Percentiles rank a stretch among this genome's conserved stretches.
These are phyloP conservation scores for Neurospora hispaniola DNA, from an alignment of 495 filamentous ascomycete genomes.

Conservation along the genomic window DNA sequence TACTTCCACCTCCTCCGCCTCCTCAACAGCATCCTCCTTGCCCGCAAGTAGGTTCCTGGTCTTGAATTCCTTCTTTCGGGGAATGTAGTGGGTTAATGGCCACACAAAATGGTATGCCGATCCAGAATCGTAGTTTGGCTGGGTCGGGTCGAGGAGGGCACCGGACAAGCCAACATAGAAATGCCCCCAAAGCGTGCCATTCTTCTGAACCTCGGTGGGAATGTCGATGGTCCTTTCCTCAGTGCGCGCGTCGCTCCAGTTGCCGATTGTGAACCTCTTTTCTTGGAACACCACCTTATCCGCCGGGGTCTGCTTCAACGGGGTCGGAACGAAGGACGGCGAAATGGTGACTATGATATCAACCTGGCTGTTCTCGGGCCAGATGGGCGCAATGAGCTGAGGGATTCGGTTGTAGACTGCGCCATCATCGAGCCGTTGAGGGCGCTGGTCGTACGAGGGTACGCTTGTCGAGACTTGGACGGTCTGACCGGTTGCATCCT, in stretches of 20 bases:
- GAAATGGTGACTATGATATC: slow-evolving; percentile 83
- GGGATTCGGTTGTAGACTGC: slow-evolving; percentile 63
- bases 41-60: slow-evolving; percentile 75
- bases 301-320: slow-evolving; percentile 47
- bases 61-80: slow-evolving; percentile 86
- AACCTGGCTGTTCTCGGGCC: slow-evolving; percentile 64
- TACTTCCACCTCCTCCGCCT: slow-evolving; percentile 32
- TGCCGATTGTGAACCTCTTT: slow-evolving; percentile 68
- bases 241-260: slow-evolving; percentile 68
- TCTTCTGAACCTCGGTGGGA: slow-evolving; percentile 72
- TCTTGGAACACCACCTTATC: slow-evolving; percentile 62
- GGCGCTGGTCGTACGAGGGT: slow-evolving; percentile 57
- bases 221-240: slow-evolving; percentile 69
- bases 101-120: slow-evolving; percentile 75
- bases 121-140: slow-evolving; percentile 55
- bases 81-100: slow-evolving; percentile 77
- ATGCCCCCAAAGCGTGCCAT: slow-evolving; percentile 89
- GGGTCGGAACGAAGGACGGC: slow-evolving; percentile 56
- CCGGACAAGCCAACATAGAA: slow-evolving; percentile 77
- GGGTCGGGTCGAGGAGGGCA: slow-evolving; percentile 60
- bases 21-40: slow-evolving; percentile 38
- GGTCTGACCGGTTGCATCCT: slow-evolving; percentile 35
- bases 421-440: slow-evolving; percentile 44
- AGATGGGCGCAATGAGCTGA: slow-evolving; percentile 73
- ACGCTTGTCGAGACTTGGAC: slow-evolving; percentile 40